Base-by-base conservation (phyloP, 2,329 filamentous ascomycete species). In the Dactylellina parvicollis region DNA sequence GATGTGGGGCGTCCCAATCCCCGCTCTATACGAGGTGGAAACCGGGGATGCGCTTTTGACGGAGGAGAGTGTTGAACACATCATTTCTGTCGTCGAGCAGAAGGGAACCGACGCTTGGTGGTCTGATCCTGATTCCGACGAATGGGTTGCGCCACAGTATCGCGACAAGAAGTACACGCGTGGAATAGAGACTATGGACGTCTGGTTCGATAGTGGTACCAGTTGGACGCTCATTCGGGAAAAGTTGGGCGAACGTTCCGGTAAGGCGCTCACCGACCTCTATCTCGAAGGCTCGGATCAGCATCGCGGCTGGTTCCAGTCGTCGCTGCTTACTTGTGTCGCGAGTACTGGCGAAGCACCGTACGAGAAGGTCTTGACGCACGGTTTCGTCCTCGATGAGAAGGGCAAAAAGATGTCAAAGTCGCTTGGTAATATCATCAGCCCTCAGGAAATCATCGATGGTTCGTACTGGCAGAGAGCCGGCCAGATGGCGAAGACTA, bases 321-420 rank as follows among this genome's bases (percentile, higher is more conserved):
- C 95, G 4, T 96, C 92, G 75, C 85, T 99, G 9, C 85, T 99
- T 62, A 98, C 95, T 0, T 88, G 92, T 54, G 86, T 96, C 28
- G 91, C 93, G 0, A 84, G 86, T 2, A 77, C 80, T 3, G 77
- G 82, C 30, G 80, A 80, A 75, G 85, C 94, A 0, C 95, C 95
- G 0, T 99, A 96, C 83, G 90, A 89, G 78, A 91, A 88, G 2
- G 84, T 99, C n/a, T 89, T 97, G 73, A 99, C 95, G 0, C 95
- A 99, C 79, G 95, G 95, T 0, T 99, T 99, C 80, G 93, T 92
- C 0, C 86, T 99, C 1, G 95, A 99, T 78, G 86, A 90, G 54
- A 83, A 90, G 34, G 93, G 93, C n/a, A 92, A 91, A 79, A 99
- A 99, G 81, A 99, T 99, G 95, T 97, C 93, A 79, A 99, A 99